Evolutionary conservation across 1,284 basidiomycete genomes (phyloP), one percentile per base, ranked within the genome.

Genomic region (Heterobasidion occidentale): DNA sequence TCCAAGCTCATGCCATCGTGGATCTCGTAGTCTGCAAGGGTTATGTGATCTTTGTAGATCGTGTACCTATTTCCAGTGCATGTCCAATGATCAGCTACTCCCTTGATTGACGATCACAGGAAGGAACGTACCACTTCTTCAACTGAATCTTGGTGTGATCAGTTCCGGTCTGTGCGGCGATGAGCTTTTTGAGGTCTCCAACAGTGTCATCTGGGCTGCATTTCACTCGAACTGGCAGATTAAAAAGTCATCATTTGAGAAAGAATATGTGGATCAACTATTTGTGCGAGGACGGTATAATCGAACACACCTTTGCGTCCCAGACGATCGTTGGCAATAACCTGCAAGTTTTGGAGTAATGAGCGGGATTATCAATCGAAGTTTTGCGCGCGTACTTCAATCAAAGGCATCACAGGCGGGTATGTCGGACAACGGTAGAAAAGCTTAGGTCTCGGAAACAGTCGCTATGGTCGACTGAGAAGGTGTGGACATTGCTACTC

Each of bases 311-410:
- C 95, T 88, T 97, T 98, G 58, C 92, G 86, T 51, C 96, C 96
- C 55, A 98, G 80, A 68, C 96, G 89, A 77, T 98, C 95, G 73
- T 98, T 98, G 8, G 94, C 96, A 63, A 96, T 96, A 59, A 98
- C 85, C 85, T 98, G 56, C 54, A 33, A 27, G 3, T 27, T 27
- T 27, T 27, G 27, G 27, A 27, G 27, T 27, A 5, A 27, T 27
- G 27, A 27, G 27, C 27, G 27, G 27, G 27, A 0, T 27, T 27
- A 27, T 27, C 27, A 1, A 7, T 45, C 12, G 12, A 42, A 48
- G 27, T n/a, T 34, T 35, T 35, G n/a, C 34, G 12, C 19, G 60
- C 72, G 45, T 59, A 81, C 83, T 68, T 85, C 83, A 61, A 85
- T 85, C 61, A 85, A 71, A 61, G 71, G 71, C 83, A 85, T 85